Base-by-base conservation (phyloP, 331 rosid genomes). In the Phaseolus coccineus region DNA sequence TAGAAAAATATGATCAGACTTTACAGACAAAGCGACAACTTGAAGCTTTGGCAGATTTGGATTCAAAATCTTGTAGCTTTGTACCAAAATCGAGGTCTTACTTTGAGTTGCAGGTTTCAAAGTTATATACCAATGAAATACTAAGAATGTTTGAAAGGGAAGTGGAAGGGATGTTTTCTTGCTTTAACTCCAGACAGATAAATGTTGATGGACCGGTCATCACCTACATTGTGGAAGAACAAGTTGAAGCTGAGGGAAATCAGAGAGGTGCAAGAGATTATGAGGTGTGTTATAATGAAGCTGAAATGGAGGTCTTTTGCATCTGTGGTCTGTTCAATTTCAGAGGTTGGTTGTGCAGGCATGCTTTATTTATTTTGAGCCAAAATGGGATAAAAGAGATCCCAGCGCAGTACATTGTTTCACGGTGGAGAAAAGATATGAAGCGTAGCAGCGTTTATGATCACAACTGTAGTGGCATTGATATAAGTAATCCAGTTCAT, bases 381-480 rank as follows among this genome's bases (percentile, higher is more conserved):
- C 92, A 90, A 63, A 88, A 84, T 79, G 87, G 92, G 11, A 62
- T 92, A 59, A 87, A 86, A 86, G 93, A 88, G 84, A 86, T 92
- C 28, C 92, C 93, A 14, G 64, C 83, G 30, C 97, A 86, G 28
- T 90, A 86, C 80, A 63, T 90, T 75, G 85, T 87, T 77, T 75
- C 89, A 4, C 81, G 90, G 59, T 90, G 97, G 97, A 90, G 95
- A 73, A 92, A 92, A 77, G 95, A 92, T 73, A 5, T 86, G 9
- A 61, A 81, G 42, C 89, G 91, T 13, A 85, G 31, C 69, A 86
- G 88, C 56, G 84, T 88, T 56, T 81, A 83, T 48, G 67, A 85
- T 70, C 86, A 87, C 53, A 79, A 84, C 67, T 77, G 61, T 80
- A 58, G 71, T 40, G 86, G 89, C 7, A 81, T 89, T 48, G 93